Base-by-base conservation (phyloP, 2,329 filamentous ascomycete genomes). In the Biscogniauxia sp. region DNA sequence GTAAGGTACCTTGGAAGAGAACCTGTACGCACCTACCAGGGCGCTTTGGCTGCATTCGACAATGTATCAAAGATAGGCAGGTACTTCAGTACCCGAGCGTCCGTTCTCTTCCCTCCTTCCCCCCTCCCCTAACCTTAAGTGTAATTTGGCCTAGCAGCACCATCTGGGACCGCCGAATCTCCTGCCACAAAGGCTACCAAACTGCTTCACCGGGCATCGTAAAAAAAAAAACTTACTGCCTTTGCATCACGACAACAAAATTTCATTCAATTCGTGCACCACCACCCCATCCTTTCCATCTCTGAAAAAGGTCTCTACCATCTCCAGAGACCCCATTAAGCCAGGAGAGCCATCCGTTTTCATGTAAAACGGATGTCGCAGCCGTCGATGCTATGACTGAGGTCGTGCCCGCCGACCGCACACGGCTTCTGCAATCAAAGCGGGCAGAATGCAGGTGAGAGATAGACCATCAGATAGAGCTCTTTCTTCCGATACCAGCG, bases 341-440 rank as follows among this genome's bases (percentile, higher is more conserved):
- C 61, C 68, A 70, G 64, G 66, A 68, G 66, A 68, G 69, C 71
- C 82, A 81, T 85, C 80, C 81, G 82, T 86, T 88, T 86, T 81
- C 74, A 71, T 77, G 73, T 73, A 80, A 86, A 88, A 88, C 86
- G 85, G 85, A 88, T 88, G 86, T 88, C 84, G 85, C 84, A 76
- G 78, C 80, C 78, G 81, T 80, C 77, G 81, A 85, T 88, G 86
- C 84, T 83, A 88, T 88, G 86, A 88, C 81, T 85, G 84, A 88
- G 84, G 85, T 87, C 82, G 84, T 81, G 79, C 80, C 81, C 78
- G 80, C 83, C 82, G 85, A 88, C 81, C 81, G 84, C 79, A 82
- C 82, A 78, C 84, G 81, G 80, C 83, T 87, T 80, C 83, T 88
- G 81, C 84, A 84, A 82, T 83, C 79, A 74, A 88, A 86, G 80